phyloP scores from a whole-genome alignment of 225 moss, liverwort and hornwort genomes.

The Antitrichia curtipendula region DNA sequence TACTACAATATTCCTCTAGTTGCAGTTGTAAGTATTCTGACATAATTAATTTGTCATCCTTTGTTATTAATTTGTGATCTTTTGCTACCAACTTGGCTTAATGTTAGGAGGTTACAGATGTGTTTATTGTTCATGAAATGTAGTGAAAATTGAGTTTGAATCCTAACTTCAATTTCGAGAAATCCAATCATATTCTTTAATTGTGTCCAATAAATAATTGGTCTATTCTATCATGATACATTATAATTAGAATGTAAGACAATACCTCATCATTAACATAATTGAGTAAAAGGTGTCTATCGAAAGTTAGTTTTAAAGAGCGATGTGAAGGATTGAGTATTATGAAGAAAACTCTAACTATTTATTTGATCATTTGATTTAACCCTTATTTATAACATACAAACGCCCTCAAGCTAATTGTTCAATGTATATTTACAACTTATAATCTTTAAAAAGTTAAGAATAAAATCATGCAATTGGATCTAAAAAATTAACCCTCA shows the following conservation, averaged over 20 bases:
- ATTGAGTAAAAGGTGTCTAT: neutral
- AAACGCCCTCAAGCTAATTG: neutral
- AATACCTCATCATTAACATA: fast-evolving
- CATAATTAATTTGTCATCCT: neutral
- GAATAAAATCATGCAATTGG: fast-evolving
- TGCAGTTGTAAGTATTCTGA: neutral
- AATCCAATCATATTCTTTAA: neutral
- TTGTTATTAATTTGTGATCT: neutral
- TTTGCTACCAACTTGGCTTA: too few relatives aligned
- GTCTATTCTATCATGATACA: neutral
- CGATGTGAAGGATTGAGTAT: fast-evolving
- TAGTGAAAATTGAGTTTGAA: neutral
- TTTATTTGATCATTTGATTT: neutral
- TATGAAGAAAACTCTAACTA: neutral
- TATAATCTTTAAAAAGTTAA: too few relatives aligned
- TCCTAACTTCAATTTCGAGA: neutral
- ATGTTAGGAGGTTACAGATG: fast-evolving
- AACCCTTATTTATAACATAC: fast-evolving
- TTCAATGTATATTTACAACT: neutral
- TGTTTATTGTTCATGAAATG: neutral
- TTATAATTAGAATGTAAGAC: neutral
- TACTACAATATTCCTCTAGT: fast-evolving
- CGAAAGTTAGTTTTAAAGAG: neutral
- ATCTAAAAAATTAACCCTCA: neutral
- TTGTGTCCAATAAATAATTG: fast-evolving